Conservation (phyloP, 140 eudicot genomes). For the Oenanthe javanica region DNA sequence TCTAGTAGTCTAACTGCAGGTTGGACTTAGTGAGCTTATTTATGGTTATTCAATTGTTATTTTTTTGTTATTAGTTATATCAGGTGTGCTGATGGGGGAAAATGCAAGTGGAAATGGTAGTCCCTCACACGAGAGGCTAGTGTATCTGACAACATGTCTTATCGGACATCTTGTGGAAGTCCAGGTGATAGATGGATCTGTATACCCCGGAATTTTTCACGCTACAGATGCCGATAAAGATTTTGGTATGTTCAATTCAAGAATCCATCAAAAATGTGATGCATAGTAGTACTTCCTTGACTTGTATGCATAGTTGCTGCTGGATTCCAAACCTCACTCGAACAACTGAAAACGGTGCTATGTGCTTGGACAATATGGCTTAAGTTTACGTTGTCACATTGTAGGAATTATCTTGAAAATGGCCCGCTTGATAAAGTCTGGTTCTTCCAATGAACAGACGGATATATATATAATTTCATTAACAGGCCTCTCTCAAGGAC, state of each 20-base stretch:
- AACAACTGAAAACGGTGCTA: background rate
- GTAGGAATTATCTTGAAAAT: slow-evolving; percentile 84
- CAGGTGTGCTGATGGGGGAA: slow-evolving; percentile 34
- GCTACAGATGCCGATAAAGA: slow-evolving; percentile 73
- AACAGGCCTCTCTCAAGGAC: slow-evolving; percentile 63
- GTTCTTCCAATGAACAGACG: slow-evolving; percentile 50
- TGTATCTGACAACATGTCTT: slow-evolving; percentile 69
- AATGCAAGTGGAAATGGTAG: slow-evolving; percentile 51
- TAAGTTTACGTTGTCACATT: slow-evolving; percentile 11
- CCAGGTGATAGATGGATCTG: slow-evolving; percentile 84
- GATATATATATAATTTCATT: slow-evolving; percentile 34
- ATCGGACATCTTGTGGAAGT: slow-evolving; percentile 93
- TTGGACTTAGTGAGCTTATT: slow-evolving; percentile 18
- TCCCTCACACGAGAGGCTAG: slow-evolving; percentile 59
- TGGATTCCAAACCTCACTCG: background rate
- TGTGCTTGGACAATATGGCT: slow-evolving; percentile 5
- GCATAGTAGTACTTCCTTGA: background rate
- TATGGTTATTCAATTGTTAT: background rate
- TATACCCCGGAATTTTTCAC: slow-evolving; percentile 76
- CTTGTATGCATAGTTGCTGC: slow-evolving; percentile 2
- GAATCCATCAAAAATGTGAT: slow-evolving; percentile 8
- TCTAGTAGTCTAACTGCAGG: slow-evolving; percentile 42
- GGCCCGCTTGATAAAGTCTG: slow-evolving; percentile 67
- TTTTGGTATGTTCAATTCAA: slow-evolving; percentile 56
- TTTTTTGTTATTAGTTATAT: slow-evolving; percentile 18